Evolutionary conservation across 2,329 filamentous ascomycete species (phyloP).

Genomic region (Cladosporium sp.): DNA sequence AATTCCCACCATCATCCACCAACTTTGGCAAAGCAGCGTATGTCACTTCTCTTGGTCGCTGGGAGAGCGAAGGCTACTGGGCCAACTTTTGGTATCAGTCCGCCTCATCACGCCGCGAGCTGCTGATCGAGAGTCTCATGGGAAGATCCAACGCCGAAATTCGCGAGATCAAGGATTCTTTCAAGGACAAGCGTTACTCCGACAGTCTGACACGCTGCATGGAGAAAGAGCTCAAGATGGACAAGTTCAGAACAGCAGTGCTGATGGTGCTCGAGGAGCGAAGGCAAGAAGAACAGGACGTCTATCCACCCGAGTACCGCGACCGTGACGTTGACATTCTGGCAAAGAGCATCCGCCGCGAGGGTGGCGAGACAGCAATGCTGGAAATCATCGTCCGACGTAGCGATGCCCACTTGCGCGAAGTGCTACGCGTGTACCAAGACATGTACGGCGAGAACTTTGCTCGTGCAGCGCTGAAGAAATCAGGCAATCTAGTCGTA

Average conservation of each 20-base stretch:
- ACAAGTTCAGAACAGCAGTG: conserved; percentile 91
- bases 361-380: conserved; percentile 84
- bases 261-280: conserved; percentile 76
- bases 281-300: conserved; percentile 75
- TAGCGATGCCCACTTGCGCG: conserved; percentile 75
- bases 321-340: conserved; percentile 67
- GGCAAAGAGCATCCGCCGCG: conserved; percentile 62
- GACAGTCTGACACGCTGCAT: conserved; percentile 81
- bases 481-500: conserved; percentile 89
- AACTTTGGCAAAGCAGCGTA: conserved; percentile 89
- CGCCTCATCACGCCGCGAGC: conserved; percentile 75
- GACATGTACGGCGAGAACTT: conserved; percentile 72
- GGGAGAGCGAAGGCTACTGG: conserved; percentile 96
- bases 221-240: conserved; percentile 86
- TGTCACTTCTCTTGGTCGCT: conserved; percentile 79
- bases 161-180: conserved; percentile 76
- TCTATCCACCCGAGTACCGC: conserved; percentile 53
- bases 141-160: conserved; percentile 87
- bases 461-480: conserved; percentile 78
- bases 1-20: conserved; percentile 54
- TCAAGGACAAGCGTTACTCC: conserved; percentile 86
- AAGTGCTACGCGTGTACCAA: conserved; percentile 76
- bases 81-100: conserved; percentile 97
- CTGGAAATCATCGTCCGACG: conserved; percentile 76
- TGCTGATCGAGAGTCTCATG: conserved; percentile 91